A percentile compares a stretch with the other conserved stretches of the same genome.
Conservation (phyloP, 2,329 filamentous ascomycete species). For the Cytospora piceicola region DNA sequence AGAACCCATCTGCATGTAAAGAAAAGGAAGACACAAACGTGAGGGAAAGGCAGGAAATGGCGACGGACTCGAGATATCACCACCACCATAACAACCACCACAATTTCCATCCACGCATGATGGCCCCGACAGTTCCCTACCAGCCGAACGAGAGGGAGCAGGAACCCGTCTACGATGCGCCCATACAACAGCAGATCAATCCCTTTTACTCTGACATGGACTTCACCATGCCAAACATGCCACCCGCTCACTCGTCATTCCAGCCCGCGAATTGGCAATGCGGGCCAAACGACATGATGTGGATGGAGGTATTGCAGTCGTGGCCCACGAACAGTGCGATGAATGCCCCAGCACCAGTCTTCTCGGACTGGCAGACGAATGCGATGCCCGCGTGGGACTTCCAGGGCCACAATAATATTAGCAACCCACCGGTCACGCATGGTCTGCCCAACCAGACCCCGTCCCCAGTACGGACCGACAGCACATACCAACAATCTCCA, state of each 20-base stretch:
- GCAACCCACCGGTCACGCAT: not conserved
- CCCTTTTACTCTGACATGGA: slow-evolving; percentile 12
- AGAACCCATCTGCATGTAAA: not conserved
- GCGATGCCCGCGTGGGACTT: slow-evolving; percentile 15
- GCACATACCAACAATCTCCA: not conserved
- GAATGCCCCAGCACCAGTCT: not conserved
- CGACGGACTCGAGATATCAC: slow-evolving; percentile 6
- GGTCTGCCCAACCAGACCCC: slow-evolving; percentile 2
- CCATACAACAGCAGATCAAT: slow-evolving; percentile 17
- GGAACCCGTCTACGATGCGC: slow-evolving; percentile 15
- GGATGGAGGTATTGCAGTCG: slow-evolving; percentile 17
- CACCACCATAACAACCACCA: slow-evolving; percentile 8
- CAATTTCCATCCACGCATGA: not conserved
- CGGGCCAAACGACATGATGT: slow-evolving; percentile 17
- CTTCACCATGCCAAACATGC: slow-evolving; percentile 7
- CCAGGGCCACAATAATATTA: not conserved
- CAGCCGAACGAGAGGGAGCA: not conserved
- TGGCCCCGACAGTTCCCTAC: not conserved
- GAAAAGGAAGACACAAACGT: not conserved
- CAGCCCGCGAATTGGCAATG: slow-evolving; percentile 22
- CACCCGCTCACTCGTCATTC: slow-evolving; percentile 18
- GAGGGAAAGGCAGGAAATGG: slow-evolving; percentile 12
- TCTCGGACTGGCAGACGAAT: slow-evolving; percentile 8
- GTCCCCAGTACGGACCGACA: slow-evolving; percentile 7
- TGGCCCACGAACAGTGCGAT: slow-evolving; percentile 14